phyloP scores from a whole-genome alignment of 805 yeast species.

The Candida silvatica region DNA sequence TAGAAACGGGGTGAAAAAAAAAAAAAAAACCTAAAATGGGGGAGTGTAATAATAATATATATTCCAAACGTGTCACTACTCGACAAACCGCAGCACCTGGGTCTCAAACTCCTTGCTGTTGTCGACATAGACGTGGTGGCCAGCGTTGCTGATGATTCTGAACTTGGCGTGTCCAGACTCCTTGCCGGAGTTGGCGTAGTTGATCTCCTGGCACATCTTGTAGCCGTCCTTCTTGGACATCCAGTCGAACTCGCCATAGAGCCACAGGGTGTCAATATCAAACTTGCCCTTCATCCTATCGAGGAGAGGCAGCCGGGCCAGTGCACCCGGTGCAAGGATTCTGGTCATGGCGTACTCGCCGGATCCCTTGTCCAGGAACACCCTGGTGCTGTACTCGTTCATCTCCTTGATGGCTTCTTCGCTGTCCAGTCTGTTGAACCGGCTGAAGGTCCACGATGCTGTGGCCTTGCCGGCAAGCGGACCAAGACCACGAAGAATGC shows the following conservation, averaged over 20 bases:
- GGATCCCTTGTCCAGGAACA: constrained; percentile 46
- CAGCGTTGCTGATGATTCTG: constrained; percentile 33
- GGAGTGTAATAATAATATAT: too few species aligned
- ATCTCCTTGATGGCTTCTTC: constrained; percentile 28
- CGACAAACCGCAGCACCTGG: constrained; percentile 19
- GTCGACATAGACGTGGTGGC: constrained; percentile 49
- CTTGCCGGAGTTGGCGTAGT: constrained; percentile 10
- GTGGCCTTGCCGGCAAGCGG: constrained; percentile 45
- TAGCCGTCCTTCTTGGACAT: constrained; percentile 58
- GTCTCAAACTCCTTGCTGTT: constrained; percentile 29
- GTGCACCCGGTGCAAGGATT: constrained; percentile 48
- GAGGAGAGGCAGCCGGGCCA: constrained; percentile 46
- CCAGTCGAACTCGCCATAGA: constrained; percentile 68
- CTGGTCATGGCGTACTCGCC: constrained; percentile 61
- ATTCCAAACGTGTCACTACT: background rate
- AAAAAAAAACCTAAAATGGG: too few species aligned
- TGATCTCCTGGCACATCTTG: constrained; percentile 29
- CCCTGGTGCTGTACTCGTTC: constrained; percentile 46
- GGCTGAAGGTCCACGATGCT: constrained; percentile 45
- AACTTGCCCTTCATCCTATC: constrained; percentile 38
- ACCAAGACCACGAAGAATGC: constrained; percentile 39
- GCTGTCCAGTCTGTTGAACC: constrained; percentile 28
- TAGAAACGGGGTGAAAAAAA: too few species aligned
- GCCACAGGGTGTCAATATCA: constrained; percentile 41
- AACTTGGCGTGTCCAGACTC: constrained; percentile 20